These are phyloP conservation scores for Rostrohypoxylon terebratum DNA, from an alignment of 495 filamentous ascomycete species.

Conservation along the genomic window DNA sequence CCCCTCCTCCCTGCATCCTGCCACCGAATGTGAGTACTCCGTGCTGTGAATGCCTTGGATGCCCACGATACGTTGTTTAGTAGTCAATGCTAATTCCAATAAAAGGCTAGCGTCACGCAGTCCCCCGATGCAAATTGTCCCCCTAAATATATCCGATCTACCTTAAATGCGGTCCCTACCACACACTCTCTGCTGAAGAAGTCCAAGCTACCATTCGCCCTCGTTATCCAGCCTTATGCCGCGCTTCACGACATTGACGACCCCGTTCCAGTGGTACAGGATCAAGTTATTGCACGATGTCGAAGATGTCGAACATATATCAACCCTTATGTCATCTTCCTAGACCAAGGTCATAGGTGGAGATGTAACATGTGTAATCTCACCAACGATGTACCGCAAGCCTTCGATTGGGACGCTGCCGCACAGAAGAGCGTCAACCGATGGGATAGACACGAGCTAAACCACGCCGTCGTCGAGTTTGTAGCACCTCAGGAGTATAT, in stretches of 20 bases:
- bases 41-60: too few relatives aligned
- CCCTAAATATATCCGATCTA: constrained; percentile 94
- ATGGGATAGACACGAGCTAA: constrained; percentile 90
- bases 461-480: constrained; percentile 94
- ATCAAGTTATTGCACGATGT: constrained; percentile 97
- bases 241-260: constrained; percentile 94
- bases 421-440: constrained; percentile 89
- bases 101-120: constrained; percentile 84
- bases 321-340: constrained; percentile 95
- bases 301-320: constrained; percentile 96
- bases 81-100: constrained; percentile 48
- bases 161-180: constrained; percentile 91
- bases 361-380: constrained; percentile 99
- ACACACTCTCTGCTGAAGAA: constrained; percentile 94
- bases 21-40: constrained; percentile 83
- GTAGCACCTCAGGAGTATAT: constrained; percentile 99
- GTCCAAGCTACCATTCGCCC: constrained; percentile 92
- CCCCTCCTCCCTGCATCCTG: constrained; percentile 89
- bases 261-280: constrained; percentile 88
- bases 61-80: too few relatives aligned
- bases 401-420: constrained; percentile 96
- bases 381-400: constrained; percentile 97
- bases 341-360: constrained; percentile 98
- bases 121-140: constrained; percentile 93
- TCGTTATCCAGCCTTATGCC: constrained; percentile 95